A percentile compares a stretch with the other conserved stretches of the same genome.
Evolutionary conservation across 1,284 basidiomycete species (phyloP).

Genomic region (Austroboletus niveus): DNA sequence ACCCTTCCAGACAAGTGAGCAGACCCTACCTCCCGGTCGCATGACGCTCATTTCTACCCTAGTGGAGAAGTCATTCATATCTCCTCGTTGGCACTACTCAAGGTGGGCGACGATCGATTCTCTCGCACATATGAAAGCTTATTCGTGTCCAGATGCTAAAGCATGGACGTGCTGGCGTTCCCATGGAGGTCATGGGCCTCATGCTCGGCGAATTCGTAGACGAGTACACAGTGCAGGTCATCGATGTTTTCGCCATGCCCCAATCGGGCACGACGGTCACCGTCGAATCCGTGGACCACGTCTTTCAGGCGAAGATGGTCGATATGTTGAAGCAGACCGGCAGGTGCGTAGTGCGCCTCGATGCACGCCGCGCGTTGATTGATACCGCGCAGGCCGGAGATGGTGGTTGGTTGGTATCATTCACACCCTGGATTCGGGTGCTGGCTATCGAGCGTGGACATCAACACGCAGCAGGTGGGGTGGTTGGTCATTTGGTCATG

Average conservation of each 20-base stretch:
- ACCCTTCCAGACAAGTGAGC: conserved; percentile 72
- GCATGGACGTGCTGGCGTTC: conserved; percentile 97
- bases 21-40: conserved; percentile 2
- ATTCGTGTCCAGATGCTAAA: conserved; percentile 86
- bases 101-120: conserved; percentile 50
- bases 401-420: conserved; percentile 99
- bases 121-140: not conserved
- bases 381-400: conserved; percentile 73
- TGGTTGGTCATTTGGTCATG: conserved; percentile 4
- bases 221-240: conserved; percentile 96
- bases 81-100: conserved; percentile 88
- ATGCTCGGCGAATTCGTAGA: conserved; percentile 99
- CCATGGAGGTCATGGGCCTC: conserved; percentile 99
- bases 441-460: conserved; percentile 98
- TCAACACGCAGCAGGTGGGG: conserved; percentile 95
- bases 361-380: not conserved
- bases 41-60: conserved; percentile 10
- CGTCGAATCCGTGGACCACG: conserved; percentile 98
- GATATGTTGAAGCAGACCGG: conserved; percentile 99
- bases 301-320: conserved; percentile 98
- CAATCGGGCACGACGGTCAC: conserved; percentile 98
- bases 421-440: conserved; percentile 99
- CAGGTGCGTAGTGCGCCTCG: conserved; percentile 48
- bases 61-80: conserved; percentile 98
- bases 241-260: conserved; percentile 99